Evolutionary conservation across 2,329 filamentous ascomycete genomes (phyloP).

Genomic region (Moelleriella libera): DNA sequence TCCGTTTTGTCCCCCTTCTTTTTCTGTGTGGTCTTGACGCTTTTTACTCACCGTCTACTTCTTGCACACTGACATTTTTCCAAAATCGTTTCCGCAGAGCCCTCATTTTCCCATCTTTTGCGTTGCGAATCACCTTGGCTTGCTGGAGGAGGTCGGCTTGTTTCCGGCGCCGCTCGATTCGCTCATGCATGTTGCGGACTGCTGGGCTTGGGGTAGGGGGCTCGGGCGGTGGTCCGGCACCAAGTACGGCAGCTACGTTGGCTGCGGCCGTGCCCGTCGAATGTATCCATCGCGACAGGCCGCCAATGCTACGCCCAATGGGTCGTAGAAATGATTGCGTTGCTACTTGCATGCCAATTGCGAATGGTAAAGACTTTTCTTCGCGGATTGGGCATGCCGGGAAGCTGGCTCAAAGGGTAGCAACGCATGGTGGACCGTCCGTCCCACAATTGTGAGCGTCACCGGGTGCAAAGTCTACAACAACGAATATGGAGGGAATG

Average conservation of each 20-base stretch:
- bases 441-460: too few relatives aligned
- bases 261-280: slow-evolving; percentile 21
- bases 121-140: slow-evolving; percentile 31
- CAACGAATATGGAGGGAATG: too few relatives aligned
- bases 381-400: too few relatives aligned
- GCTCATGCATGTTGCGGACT: slow-evolving; percentile 23
- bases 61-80: slow-evolving; percentile 64
- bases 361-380: not conserved
- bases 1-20: too few relatives aligned
- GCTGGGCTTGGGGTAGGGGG: slow-evolving; percentile 28
- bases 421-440: too few relatives aligned
- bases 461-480: too few relatives aligned
- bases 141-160: slow-evolving; percentile 41
- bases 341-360: slow-evolving; percentile 24
- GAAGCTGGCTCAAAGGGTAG: too few relatives aligned
- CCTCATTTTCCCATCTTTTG: slow-evolving; percentile 22
- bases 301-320: slow-evolving; percentile 11
- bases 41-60: slow-evolving; percentile 39
- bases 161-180: slow-evolving; percentile 34
- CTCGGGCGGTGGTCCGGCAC: slow-evolving; percentile 44
- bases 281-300: slow-evolving; percentile 15
- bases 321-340: slow-evolving; percentile 24
- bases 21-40: too few relatives aligned
- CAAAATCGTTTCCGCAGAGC: slow-evolving; percentile 65
- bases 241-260: slow-evolving; percentile 36